phyloP scores from a whole-genome alignment of 73 alveolate species.

The Blepharisma japonicum region DNA sequence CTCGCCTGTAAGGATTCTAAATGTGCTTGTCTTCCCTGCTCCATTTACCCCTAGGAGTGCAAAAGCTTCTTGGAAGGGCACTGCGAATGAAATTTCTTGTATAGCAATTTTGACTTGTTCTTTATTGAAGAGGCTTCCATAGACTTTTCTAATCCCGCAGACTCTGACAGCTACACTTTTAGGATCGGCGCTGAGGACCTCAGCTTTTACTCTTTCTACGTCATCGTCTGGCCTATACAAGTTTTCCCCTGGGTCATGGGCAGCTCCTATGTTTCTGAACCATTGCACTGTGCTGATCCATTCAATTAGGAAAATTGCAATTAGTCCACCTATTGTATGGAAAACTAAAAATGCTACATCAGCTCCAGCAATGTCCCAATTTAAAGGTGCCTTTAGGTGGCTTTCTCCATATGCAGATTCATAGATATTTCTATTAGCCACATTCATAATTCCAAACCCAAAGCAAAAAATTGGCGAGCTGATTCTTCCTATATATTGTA shows the following conservation, averaged over 20 bases:
- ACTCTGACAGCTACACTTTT: conserved; percentile 54
- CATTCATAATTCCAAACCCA: conserved; percentile 74
- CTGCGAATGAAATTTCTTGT: conserved; percentile 67
- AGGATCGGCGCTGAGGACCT: conserved; percentile 46
- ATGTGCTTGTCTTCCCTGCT: conserved; percentile 80
- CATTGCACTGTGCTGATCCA: conserved; percentile 20
- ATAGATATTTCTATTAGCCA: conserved; percentile 47
- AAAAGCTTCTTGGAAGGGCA: conserved; percentile 79
- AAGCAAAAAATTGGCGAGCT: conserved; percentile 86
- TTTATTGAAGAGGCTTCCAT: conserved; percentile 51
- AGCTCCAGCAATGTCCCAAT: conserved; percentile 51
- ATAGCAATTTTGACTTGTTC: conserved; percentile 54
- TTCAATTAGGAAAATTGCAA: background rate
- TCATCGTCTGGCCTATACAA: conserved; percentile 56
- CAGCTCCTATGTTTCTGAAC: conserved; percentile 1
- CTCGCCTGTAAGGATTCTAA: conserved; percentile 87
- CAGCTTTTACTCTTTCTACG: conserved; percentile 63
- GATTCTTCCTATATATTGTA: conserved; percentile 73
- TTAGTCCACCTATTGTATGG: conserved; percentile 25
- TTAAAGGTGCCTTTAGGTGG: conserved; percentile 26
- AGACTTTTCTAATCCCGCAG: conserved; percentile 60
- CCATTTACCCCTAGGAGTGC: conserved; percentile 83
- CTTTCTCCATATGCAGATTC: conserved; percentile 38
- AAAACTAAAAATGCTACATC: conserved; percentile 37
- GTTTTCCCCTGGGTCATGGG: conserved; percentile 3